A percentile compares a stretch with the other conserved stretches of the same genome.
These are phyloP conservation scores for Xylaria venustula DNA, from an alignment of 495 filamentous ascomycete species.

Conservation along the genomic window DNA sequence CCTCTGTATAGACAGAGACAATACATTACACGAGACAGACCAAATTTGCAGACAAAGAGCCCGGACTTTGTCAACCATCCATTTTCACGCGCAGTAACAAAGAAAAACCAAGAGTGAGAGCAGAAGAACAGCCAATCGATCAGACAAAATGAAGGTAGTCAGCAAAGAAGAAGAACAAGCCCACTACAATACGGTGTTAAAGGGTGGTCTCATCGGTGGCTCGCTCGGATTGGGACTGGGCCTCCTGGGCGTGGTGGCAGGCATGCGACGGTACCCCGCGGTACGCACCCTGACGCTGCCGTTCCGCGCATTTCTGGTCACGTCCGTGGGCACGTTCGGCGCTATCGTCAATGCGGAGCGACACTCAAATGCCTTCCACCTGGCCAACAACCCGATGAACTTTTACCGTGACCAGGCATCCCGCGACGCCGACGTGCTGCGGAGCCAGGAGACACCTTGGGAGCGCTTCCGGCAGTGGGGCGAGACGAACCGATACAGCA, in stretches of 20 bases:
- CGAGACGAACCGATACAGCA: constrained; percentile 81
- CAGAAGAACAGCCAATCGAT: not conserved
- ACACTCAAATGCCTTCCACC: constrained; percentile 71
- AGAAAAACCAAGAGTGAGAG: no score
- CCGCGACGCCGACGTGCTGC: constrained; percentile 39
- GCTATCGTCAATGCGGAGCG: constrained; percentile 86
- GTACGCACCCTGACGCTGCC: constrained; percentile 81
- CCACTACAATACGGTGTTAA: constrained; percentile 65
- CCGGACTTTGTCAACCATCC: no score
- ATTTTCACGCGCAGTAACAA: not conserved
- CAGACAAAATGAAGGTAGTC: constrained; percentile 79
- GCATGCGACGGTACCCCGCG: constrained; percentile 62
- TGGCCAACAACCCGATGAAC: constrained; percentile 60
- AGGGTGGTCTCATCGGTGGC: constrained; percentile 73
- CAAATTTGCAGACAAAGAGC: not conserved
- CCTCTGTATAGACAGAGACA: not conserved
- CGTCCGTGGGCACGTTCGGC: constrained; percentile 76
- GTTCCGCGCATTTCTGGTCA: constrained; percentile 87
- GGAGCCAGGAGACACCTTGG: constrained; percentile 45
- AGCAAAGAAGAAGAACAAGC: constrained; percentile 85
- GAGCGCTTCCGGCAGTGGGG: constrained; percentile 57
- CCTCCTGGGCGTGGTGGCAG: constrained; percentile 59
- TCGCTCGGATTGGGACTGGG: constrained; percentile 63
- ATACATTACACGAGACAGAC: not conserved
- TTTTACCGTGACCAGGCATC: constrained; percentile 63